A percentile compares a stretch with the other conserved stretches of the same genome.
Evolutionary conservation across 2,329 filamentous ascomycete species (phyloP).

Genomic region (Arachnomyces sp.): DNA sequence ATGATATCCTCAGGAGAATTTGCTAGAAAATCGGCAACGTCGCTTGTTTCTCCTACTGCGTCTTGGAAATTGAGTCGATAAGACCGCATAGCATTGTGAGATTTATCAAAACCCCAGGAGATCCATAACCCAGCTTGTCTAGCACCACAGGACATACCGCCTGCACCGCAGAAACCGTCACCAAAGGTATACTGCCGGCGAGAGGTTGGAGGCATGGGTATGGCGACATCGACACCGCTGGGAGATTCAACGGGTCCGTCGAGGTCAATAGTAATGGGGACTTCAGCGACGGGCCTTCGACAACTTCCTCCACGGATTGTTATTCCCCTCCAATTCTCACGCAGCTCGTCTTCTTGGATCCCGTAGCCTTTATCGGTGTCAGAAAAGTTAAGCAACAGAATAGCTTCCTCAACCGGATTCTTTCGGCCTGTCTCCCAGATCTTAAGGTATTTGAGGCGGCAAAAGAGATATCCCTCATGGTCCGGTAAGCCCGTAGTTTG

Average conservation of each 20-base stretch:
- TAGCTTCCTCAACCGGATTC: constrained; percentile 12
- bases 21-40: constrained; percentile 41
- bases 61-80: constrained; percentile 53
- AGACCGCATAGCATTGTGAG: constrained; percentile 48
- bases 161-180: constrained; percentile 67
- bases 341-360: constrained; percentile 13
- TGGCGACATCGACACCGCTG: too few relatives aligned
- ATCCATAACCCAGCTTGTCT: constrained; percentile 51
- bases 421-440: constrained; percentile 13
- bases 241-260: constrained; percentile 10
- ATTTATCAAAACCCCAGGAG: constrained; percentile 58
- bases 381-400: constrained; percentile 22
- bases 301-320: constrained; percentile 25
- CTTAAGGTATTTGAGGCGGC: constrained; percentile 23
- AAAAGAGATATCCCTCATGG: constrained; percentile 26
- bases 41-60: constrained; percentile 25
- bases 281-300: too few relatives aligned
- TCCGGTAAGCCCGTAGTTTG: constrained; percentile 20
- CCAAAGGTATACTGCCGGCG: constrained; percentile 55
- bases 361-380: constrained; percentile 24
- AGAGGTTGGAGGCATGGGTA: constrained; percentile 21
- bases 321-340: constrained; percentile 25
- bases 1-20: constrained; percentile 27
- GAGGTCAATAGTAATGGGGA: constrained; percentile 16
- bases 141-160: constrained; percentile 63